Evolutionary conservation across 176 grass and related monocot species (phyloP).

Genomic region (Juncus effusus): DNA sequence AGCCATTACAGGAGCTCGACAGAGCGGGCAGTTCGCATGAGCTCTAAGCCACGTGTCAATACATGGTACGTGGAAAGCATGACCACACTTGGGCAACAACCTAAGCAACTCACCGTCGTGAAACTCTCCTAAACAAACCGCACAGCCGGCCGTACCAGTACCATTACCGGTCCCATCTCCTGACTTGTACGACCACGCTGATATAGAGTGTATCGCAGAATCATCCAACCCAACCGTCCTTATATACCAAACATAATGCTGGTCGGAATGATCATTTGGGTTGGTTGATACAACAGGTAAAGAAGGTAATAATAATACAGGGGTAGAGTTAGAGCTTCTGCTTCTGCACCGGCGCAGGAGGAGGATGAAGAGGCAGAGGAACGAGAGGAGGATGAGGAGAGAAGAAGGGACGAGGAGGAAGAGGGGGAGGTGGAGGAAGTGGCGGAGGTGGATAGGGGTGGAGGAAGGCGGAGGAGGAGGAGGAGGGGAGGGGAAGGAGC

Average conservation of each 20-base stretch:
- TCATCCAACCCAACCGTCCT: conserved; percentile 79
- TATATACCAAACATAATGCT: conserved; percentile 82
- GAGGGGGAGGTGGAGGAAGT: conserved; percentile 29
- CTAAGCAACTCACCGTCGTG: conserved; percentile 71
- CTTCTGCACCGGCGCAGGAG: not conserved
- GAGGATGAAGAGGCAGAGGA: conserved; percentile 33
- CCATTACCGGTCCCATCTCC: conserved; percentile 18
- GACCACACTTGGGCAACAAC: conserved; percentile 63
- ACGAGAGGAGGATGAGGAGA: conserved; percentile 27
- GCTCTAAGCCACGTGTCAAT: conserved; percentile 82
- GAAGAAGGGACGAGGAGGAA: conserved; percentile 43
- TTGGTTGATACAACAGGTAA: not conserved
- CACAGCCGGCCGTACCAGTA: conserved; percentile 28
- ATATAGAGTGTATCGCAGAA: conserved; percentile 63
- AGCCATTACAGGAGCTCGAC: conserved; percentile 58
- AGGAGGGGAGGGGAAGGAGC: not conserved
- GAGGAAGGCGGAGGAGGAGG: not conserved
- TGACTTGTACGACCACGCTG: conserved; percentile 57
- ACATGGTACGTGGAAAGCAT: conserved; percentile 78
- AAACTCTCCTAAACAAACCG: conserved; percentile 82
- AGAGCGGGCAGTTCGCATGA: conserved; percentile 78
- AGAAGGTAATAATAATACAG: conserved; percentile 2
- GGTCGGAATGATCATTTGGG: conserved; percentile 15
- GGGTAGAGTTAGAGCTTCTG: not conserved
- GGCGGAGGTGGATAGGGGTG: conserved; percentile 35